Percentiles rank a stretch among this genome's conserved stretches.
These are phyloP conservation scores for Candida gorgasii DNA, from an alignment of 805 yeast genomes.

Conservation along the genomic window DNA sequence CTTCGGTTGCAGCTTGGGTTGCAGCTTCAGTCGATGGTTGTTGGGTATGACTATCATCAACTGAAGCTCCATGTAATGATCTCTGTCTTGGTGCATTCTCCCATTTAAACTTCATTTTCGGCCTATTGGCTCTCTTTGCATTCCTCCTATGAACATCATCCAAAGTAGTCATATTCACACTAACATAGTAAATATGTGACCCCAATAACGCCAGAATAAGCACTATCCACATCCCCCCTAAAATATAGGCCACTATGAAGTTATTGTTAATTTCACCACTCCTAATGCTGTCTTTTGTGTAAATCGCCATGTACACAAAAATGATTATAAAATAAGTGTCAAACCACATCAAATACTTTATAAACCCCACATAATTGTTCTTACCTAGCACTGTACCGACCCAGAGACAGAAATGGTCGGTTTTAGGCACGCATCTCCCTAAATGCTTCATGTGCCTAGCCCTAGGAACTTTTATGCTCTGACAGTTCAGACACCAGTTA, in stretches of 20 bases:
- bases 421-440: slow-evolving; percentile 62
- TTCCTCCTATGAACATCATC: slow-evolving; percentile 51
- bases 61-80: too few species aligned
- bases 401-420: slow-evolving; percentile 87
- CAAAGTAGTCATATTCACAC: slow-evolving; percentile 54
- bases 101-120: slow-evolving; percentile 7
- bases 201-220: slow-evolving; percentile 45
- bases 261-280: slow-evolving; percentile 42
- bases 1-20: too few species aligned
- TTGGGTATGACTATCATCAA: too few species aligned
- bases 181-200: slow-evolving; percentile 47
- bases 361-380: slow-evolving; percentile 59
- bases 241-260: slow-evolving; percentile 47
- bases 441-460: slow-evolving; percentile 65
- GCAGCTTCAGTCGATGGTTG: too few species aligned
- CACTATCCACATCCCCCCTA: slow-evolving; percentile 46
- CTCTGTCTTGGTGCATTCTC: too few species aligned
- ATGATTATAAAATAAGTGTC: slow-evolving; percentile 33
- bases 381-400: slow-evolving; percentile 73
- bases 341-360: slow-evolving; percentile 49
- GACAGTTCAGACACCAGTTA: slow-evolving; percentile 69
- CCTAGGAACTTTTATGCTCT: slow-evolving; percentile 64
- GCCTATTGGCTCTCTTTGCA: slow-evolving; percentile 23
- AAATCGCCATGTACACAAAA: slow-evolving; percentile 25
- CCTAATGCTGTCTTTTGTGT: slow-evolving; percentile 17